phyloP scores from a whole-genome alignment of 2,329 filamentous ascomycete species.

The Diplodia scrobiculata region DNA sequence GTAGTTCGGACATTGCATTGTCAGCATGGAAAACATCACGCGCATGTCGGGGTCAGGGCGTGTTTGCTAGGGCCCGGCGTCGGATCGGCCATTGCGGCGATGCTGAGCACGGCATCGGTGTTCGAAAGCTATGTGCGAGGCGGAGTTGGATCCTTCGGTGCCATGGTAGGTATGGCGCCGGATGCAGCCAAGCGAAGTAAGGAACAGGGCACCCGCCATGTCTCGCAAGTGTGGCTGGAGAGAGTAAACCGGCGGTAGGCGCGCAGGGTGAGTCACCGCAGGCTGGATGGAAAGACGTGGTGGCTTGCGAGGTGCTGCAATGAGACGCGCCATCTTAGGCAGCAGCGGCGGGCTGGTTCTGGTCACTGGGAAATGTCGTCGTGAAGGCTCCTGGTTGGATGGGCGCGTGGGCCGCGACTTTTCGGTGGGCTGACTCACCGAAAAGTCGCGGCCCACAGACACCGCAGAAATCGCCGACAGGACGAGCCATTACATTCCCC shows the following conservation, averaged over 20 bases:
- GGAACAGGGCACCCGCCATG: background rate
- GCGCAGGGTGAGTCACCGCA: constrained; percentile 5
- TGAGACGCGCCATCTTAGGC: background rate
- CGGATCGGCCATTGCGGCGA: background rate
- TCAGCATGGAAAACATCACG: background rate
- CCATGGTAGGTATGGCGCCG: background rate
- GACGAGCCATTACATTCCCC: too few species aligned
- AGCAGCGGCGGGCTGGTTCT: background rate
- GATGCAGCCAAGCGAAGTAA: background rate
- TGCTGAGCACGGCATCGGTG: constrained; percentile 7
- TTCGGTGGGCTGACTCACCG: background rate
- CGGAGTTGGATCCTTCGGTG: constrained; percentile 6
- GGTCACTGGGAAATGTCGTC: constrained; percentile 14
- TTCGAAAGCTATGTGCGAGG: background rate
- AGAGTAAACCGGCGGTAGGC: background rate
- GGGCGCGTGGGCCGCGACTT: background rate
- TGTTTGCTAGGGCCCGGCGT: background rate
- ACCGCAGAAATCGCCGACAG: background rate
- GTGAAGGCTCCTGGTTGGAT: too few species aligned
- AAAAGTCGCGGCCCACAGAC: background rate
- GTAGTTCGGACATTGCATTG: background rate
- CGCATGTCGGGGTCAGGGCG: background rate
- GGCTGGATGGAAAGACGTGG: background rate
- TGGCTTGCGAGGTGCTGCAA: constrained; percentile 3
- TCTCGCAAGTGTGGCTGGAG: background rate